phyloP scores from a whole-genome alignment of 202 grass and related monocot genomes.

The Elaeis oleifera region DNA sequence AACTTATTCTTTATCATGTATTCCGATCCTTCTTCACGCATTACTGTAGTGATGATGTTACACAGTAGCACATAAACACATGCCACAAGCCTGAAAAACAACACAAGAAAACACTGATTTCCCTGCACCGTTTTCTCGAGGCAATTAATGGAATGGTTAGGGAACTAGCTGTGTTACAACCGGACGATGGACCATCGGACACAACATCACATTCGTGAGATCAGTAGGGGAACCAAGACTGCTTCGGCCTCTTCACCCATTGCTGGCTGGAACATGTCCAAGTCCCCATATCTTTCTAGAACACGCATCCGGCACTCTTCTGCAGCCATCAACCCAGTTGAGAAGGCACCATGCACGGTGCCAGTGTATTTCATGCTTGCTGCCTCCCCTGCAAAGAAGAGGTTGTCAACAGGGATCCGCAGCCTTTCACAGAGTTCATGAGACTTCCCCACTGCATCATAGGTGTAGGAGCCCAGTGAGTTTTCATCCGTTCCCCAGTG shows the following conservation, averaged over 20 bases:
- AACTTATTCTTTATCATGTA: too few relatives aligned
- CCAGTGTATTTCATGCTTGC: slow-evolving; percentile 86
- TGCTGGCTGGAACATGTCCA: slow-evolving; percentile 56
- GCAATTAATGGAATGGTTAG: slow-evolving; percentile 51
- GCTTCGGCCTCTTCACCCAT: slow-evolving; percentile 54
- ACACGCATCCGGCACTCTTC: slow-evolving; percentile 88
- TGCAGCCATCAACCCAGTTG: slow-evolving; percentile 75
- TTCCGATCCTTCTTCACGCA: too few relatives aligned
- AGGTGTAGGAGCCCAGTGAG: slow-evolving; percentile 89
- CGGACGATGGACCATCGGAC: not conserved
- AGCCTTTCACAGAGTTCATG: slow-evolving; percentile 72
- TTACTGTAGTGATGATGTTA: too few relatives aligned
- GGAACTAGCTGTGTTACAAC: slow-evolving; percentile 1
- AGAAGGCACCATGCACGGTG: slow-evolving; percentile 82
- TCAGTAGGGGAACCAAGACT: slow-evolving; percentile 72
- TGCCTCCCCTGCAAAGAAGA: slow-evolving; percentile 93
- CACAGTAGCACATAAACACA: slow-evolving; percentile 25
- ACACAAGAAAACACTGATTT: slow-evolving; percentile 8
- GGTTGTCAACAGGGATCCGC: slow-evolving; percentile 85
- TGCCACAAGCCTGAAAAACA: slow-evolving; percentile 36
- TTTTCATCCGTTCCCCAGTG: slow-evolving; percentile 85
- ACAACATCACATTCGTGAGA: slow-evolving; percentile 59
- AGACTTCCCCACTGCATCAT: slow-evolving; percentile 67
- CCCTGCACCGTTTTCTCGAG: slow-evolving; percentile 25
- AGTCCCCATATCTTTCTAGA: slow-evolving; percentile 70